Evolutionary conservation across 163 green algal species (phyloP).

Genomic region (Scenedesmus sp.): DNA sequence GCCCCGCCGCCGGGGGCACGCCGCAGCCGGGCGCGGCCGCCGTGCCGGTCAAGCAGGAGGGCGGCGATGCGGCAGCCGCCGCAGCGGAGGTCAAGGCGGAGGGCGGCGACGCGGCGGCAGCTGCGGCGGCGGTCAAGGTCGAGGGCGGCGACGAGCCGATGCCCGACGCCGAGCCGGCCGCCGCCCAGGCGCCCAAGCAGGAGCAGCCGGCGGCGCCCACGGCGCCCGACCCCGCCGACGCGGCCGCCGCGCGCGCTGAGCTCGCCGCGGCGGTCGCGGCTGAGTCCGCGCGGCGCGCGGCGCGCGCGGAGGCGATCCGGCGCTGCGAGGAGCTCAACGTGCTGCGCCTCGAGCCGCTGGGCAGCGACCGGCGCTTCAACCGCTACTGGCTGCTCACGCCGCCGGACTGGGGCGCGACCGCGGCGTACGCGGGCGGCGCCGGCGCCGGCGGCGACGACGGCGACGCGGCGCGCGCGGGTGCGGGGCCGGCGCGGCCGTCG

Average conservation of each 20-base stretch:
- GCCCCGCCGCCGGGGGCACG: background rate
- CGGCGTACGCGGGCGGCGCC: no score
- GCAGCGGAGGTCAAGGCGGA: no score
- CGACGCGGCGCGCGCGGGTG: no score
- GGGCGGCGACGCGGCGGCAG: constrained; percentile 19
- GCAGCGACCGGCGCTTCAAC: constrained; percentile 79
- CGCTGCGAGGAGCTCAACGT: constrained; percentile 67
- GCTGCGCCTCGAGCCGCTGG: constrained; percentile 73
- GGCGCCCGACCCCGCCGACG: background rate
- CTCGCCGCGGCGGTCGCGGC: constrained; percentile 19
- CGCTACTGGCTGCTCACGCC: constrained; percentile 69
- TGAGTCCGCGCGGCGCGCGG: constrained; percentile 31
- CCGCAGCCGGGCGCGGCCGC: no score
- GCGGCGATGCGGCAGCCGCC: constrained; percentile 21
- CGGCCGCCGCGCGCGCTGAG: constrained; percentile 17
- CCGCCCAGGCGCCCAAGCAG: background rate
- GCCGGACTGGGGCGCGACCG: background rate
- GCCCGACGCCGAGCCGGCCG: background rate
- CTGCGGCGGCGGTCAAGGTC: background rate
- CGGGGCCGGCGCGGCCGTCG: no score
- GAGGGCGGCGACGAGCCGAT: background rate
- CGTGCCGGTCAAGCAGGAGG: no score
- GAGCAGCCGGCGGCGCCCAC: background rate
- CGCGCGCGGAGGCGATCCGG: constrained; percentile 33
- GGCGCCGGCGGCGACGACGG: no score